Base-by-base conservation (phyloP, 2,329 filamentous ascomycete species). In the Diaporthe ampelina region DNA sequence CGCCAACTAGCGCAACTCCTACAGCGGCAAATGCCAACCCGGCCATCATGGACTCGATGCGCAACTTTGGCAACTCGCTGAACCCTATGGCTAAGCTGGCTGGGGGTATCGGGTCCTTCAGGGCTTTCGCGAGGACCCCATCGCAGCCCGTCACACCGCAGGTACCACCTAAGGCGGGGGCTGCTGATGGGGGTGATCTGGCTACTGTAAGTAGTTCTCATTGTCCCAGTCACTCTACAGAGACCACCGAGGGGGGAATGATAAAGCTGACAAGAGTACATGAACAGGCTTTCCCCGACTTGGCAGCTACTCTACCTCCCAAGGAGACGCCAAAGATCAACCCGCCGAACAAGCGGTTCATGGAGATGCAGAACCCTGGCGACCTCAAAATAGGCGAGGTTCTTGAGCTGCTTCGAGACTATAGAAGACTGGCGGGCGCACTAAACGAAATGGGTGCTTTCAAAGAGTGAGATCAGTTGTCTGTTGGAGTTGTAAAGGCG, bases 11-110 rank as follows among this genome's bases (percentile, higher is more conserved):
- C 26, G 73, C 77, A 50, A 65, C 78, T 29, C 74, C 82, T 10
- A 78, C 84, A 13, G 77, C 79, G 4, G 40, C 75, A 77, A 57
- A 76, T 80, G 77, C 80, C 72, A 90, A 89, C 75, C 92, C 92
- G 4, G 92, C 93, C 40, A 83, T 92, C 17, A 90, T 97, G 2
- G 94, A 97, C 76, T 94, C 94, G 17, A 92, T 97, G 86, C 91
- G 94, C 72, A 96, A 90, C 81, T 88, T 97, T 75, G 92, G 94
- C 50, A 97, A 90, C 81, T 92, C 93, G 0, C 86, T 97, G 45
- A 97, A 97, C 79, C 95, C 95, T 4, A 92, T 97, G 81, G 94
- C 92, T 58, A 91, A 94, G 69, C 90, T 97, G 69, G 91, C 93
- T 1, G 69, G 74, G 15, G 86, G 77, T 11, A 95, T 97, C 81